Evolutionary conservation across 257 asterid genomes (phyloP).

Genomic region (Solanum corneliomulleri): DNA sequence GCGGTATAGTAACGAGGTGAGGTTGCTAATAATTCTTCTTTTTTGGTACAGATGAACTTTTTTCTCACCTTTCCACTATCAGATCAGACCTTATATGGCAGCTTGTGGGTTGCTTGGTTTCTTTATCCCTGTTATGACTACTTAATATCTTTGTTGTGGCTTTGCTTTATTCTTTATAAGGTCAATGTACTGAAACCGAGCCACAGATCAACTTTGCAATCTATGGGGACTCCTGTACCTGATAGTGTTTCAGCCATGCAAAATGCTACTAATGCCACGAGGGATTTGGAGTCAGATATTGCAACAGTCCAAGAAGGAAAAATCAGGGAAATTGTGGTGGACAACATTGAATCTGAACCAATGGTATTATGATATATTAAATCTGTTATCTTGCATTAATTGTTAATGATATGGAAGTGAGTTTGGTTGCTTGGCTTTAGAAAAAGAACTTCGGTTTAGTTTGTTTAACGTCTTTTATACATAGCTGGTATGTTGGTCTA

Average conservation of each 20-base stretch:
- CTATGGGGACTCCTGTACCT: constrained; percentile 56
- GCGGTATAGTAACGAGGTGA: constrained; percentile 91
- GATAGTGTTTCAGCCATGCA: constrained; percentile 92
- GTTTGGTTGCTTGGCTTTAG: background rate
- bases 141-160: constrained; percentile 6
- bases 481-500: background rate
- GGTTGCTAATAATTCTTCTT: constrained; percentile 7
- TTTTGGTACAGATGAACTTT: background rate
- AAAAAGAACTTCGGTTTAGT: background rate
- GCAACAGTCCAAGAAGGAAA: constrained; percentile 81
- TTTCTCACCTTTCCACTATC: background rate
- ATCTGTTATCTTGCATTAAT: background rate
- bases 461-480: background rate
- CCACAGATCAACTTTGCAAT: constrained; percentile 72
- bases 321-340: constrained; percentile 59
- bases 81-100: background rate
- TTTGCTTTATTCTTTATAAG: constrained; percentile 28
- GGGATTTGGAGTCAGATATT: constrained; percentile 70
- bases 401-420: background rate
- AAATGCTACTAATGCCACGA: constrained; percentile 66
- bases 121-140: background rate
- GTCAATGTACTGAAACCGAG: constrained; percentile 91
- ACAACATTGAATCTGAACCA: constrained; percentile 42
- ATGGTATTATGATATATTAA: constrained; percentile 29
- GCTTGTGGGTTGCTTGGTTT: background rate